Evolutionary conservation across 352 stramenopile genomes (phyloP), one percentile per base, ranked within the genome.

Genomic region (Phytophthora quininea): DNA sequence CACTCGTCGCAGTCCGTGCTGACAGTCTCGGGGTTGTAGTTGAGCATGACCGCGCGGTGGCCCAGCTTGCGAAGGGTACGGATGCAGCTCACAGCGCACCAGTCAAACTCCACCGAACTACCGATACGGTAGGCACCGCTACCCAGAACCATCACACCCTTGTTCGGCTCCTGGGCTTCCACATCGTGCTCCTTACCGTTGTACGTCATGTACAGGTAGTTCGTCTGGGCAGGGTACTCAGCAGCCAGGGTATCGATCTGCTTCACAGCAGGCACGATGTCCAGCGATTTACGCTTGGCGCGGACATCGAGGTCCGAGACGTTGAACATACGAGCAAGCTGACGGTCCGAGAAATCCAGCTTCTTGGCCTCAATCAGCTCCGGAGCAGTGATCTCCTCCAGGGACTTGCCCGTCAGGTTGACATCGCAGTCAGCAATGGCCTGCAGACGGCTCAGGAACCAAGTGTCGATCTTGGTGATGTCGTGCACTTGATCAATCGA

Each of bases 381-480:
- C 33, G 60, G 43, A 55, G 59, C 60, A 37, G 67, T 80, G 31
- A 96, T 56, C 8, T 82, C 66, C 33, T 79, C 73, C 33, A 91
- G 15, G n/a, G 78, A 80, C 51, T 87, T 84, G 62, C 81, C 79
- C 46, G 89, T 89, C 51, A 97, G 70, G 70, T 97, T 95, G 37
- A 90, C 77, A 33, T 96, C 89, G 53, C 86, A 83, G 52, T 95
- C 89, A 3, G 78, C 83, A 51, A 96, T 89, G 58, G 74, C 80
- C 71, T 99, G 81, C 24, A 99, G 85, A 73, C 98, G 98, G 62
- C 86, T 92, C 45, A 99, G 83, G 85, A 99, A 99, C 98, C 98
- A 99, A 53, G 91, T 97, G 78, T 99, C 98, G 76, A 99, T 99
- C 77, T 99, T 99, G 9, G 97, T 99, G 62, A 99, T 88, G 31